Evolutionary conservation across 345 rosid genomes (phyloP), one percentile per base, ranked within the genome.

Genomic region (Punica granatum): DNA sequence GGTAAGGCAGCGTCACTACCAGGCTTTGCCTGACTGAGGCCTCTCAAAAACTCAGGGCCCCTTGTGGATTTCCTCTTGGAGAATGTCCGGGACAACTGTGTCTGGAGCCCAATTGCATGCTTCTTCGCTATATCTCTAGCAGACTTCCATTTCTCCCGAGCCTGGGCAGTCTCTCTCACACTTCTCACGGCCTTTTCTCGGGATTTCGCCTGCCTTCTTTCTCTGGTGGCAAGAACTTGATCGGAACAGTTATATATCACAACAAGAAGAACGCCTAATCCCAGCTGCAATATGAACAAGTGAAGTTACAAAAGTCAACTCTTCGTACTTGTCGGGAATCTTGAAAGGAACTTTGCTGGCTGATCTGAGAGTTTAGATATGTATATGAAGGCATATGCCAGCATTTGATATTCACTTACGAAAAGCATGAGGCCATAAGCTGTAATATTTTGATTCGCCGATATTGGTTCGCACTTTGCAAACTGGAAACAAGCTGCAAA

Each of bases 221-320:
- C 99, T 76, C 98, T 79, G 18, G 98, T 91, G 4, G 93, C 78
- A 54, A 94, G 88, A 54, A 88, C 97, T 90, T 92, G 99, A 71
- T 95, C 99, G 18, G 99, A 92, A 79, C 92, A 95, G 80, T 92
- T 92, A 69, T 91, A 90, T 41, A 95, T 78, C 44, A 95, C 80
- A 72, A 95, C 73, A n/a, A 90, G 86, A 72, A 92, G 71, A 82
- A 95, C 82, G 61, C 87, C 72, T 62, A 92, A 32, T 71, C 87
- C 99, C 26, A 84, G 97, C 98, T 95, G 69, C 78, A 83, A 39
- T 63, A 1, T 59, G 48, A 43, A 68, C 66, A 42, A 63, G 48
- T 70, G 70, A 67, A 63, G 67, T 79, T 67, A 81, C 21, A 28
- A 11, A 21, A 51, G 30, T 5, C 30, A 51, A 23, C n/a, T 18